Base-by-base conservation (phyloP, 2,329 filamentous ascomycete species). In the Ceratocystis diversiconidia region DNA sequence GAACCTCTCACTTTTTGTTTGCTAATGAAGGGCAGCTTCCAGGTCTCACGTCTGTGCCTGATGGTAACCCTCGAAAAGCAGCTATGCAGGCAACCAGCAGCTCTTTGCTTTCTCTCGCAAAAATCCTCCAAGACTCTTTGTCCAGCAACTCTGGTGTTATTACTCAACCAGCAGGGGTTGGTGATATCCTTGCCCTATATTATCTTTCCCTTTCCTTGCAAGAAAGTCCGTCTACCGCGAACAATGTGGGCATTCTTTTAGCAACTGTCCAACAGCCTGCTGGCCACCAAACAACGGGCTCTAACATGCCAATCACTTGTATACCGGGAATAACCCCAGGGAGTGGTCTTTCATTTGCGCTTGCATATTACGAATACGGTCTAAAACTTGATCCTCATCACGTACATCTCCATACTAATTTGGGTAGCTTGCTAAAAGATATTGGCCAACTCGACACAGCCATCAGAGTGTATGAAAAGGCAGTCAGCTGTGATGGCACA, bases 61-160 rank as follows among this genome's bases (percentile, higher is more conserved):
- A 90, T 57, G 87, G 86, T 10, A 79, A 86, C 55, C 83, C 89
- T 17, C 85, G 85, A 70, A 89, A 86, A 72, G 89, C 90, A 5
- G 92, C 91, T 1, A 82, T 96, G 28, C 91, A 92, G 12, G 97
- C 92, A 0, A 96, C 92, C 0, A 97, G 94, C 74, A 99, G 99
- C 73, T 95, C 92, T 0, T 79, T 99, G 19, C 80, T 99, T 1
- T 99, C 94, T 0, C 78, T 99, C 50, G 94, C 94, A 25, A 99
- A 99, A 75, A 99, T 99, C 44, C 95, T 96, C 69, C 94, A 99
- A 74, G 94, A 99, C 76, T 86, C 89, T 36, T 92, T 96, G 84
- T 90, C 92, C 1, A 90, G 84, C 66, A 85, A 85, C 19, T 82
- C 82, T 22, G 75, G 79, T 81, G 10, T 77, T 77, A 48, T 77